A percentile compares a stretch with the other conserved stretches of the same genome.
Conservation (phyloP, 1,139 yeast species). For the Petasospora rhodanensis region DNA sequence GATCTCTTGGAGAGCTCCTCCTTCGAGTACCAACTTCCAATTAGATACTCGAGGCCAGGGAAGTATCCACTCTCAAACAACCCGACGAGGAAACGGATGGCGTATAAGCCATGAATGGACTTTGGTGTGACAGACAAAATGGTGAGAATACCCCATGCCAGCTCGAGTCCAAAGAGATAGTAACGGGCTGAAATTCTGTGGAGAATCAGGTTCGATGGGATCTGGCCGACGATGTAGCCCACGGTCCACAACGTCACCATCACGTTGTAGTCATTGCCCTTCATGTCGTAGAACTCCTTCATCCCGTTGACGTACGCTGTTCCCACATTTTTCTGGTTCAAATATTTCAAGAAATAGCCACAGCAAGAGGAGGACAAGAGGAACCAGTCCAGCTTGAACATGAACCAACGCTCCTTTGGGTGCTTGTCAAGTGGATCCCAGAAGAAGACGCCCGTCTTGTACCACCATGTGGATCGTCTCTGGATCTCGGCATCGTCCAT, state of each 20-base stretch:
- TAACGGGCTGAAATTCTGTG: slow-evolving; percentile 51
- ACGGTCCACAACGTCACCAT: slow-evolving; percentile 51
- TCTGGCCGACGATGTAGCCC: slow-evolving; percentile 56
- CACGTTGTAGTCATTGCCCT: slow-evolving; percentile 50
- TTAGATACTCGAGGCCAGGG: slow-evolving; percentile 42
- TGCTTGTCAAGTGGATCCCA: slow-evolving; percentile 45
- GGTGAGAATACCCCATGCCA: slow-evolving; percentile 56
- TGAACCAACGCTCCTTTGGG: slow-evolving; percentile 38
- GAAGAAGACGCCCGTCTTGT: slow-evolving; percentile 13
- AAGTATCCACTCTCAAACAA: slow-evolving; percentile 55
- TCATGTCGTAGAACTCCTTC: slow-evolving; percentile 49
- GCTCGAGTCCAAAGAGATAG: slow-evolving; percentile 49
- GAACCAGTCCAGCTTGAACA: slow-evolving; percentile 42
- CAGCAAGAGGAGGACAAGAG: slow-evolving; percentile 40
- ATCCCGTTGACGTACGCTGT: slow-evolving; percentile 60
- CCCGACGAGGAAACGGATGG: slow-evolving; percentile 54
- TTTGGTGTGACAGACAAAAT: slow-evolving; percentile 44
- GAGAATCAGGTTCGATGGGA: slow-evolving; percentile 51
- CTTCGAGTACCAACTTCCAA: slow-evolving; percentile 46
- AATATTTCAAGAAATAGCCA: slow-evolving; percentile 38
- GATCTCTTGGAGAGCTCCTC: slow-evolving; percentile 36
- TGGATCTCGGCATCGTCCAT: slow-evolving; percentile 11
- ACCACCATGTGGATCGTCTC: slow-evolving; percentile 21
- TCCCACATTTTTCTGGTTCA: slow-evolving; percentile 44
- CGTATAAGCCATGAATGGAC: slow-evolving; percentile 44